These are phyloP conservation scores for Alternaria brassicicola DNA, from an alignment of 2,329 filamentous ascomycete species.

Conservation along the genomic window DNA sequence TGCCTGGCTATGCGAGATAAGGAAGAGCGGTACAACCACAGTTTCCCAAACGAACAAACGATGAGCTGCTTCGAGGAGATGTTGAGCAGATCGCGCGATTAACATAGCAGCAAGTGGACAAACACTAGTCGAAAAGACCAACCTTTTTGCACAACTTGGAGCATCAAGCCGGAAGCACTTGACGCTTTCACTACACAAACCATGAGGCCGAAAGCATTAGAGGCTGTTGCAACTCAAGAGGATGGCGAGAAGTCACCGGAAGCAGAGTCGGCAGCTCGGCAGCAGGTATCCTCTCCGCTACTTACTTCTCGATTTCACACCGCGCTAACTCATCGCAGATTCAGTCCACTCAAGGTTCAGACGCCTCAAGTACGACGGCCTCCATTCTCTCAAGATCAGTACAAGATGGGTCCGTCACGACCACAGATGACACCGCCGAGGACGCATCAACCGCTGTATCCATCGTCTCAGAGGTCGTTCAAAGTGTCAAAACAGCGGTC, in stretches of 20 bases:
- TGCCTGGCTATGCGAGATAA: neutral
- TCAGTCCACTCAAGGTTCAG: neutral
- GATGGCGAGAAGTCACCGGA: neutral
- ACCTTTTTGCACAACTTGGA: neutral
- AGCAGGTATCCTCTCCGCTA: conserved; percentile 1
- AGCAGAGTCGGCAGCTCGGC: neutral
- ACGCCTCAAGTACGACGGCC: neutral
- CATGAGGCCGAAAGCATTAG: conserved; percentile 23
- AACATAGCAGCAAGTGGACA: neutral
- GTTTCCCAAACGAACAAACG: conserved; percentile 3
- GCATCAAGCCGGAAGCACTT: conserved; percentile 27
- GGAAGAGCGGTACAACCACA: neutral
- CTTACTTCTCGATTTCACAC: neutral
- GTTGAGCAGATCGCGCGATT: neutral
- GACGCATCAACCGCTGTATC: conserved; percentile 20
- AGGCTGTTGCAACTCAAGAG: conserved; percentile 15
- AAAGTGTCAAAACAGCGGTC: conserved; percentile 28
- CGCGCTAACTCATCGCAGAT: neutral
- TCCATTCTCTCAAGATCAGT: conserved; percentile 10
- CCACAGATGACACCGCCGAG: conserved; percentile 15
- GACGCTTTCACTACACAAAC: conserved; percentile 26
- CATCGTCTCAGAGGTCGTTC: conserved; percentile 23
- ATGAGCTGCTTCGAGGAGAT: neutral
- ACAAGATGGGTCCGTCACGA: conserved; percentile 12
- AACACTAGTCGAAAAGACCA: neutral